Evolutionary conservation across 192 early-diverging fungal genomes (phyloP), one percentile per base, ranked within the genome.

Genomic region (Dimargaris verticillata): DNA sequence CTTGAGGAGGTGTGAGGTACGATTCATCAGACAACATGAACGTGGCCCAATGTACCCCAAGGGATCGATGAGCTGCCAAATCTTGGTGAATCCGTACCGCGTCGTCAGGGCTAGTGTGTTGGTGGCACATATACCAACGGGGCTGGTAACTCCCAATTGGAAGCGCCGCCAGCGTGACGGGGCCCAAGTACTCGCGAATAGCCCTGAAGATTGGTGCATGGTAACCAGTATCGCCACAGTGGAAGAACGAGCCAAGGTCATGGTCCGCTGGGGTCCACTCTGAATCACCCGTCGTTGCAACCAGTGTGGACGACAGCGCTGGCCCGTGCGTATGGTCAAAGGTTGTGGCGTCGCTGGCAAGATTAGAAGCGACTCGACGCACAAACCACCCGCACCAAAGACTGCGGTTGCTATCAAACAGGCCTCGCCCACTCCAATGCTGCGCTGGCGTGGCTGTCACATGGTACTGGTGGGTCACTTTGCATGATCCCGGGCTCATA

Each of bases 171-270:
- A 72, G 44, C 18, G 71, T 69, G 13, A 76, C 43, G n/a, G 70
- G 71, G 2, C 74, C 74, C 61, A 70, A 70, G 22, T 42, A 41
- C 28, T 61, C 20, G 6, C 73, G 63, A 25, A 74, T 69, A 33
- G 66, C 67, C 20, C 62, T 63, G 61, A 74, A 74, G 33, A 58
- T 17, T 1, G 64, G 69, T 2, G 64, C 42, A 54, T 70, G 71
- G 63, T 75, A 75, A 0, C 74, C 74, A 5, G 74, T 75, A 60
- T 75, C 74, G 3, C 74, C 70, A 48, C 74, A 76, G 53, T 76
- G 74, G 58, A 70, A 76, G 61, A 76, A 72, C 5, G 66, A 66
- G 0, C 48, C 49, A 12, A 53, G 53, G 14, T 65, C 60, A 1
- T 54, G 60, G 45, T 15, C 22, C 0, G 29, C 17, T 6, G 55